phyloP scores from a whole-genome alignment of 2,329 filamentous ascomycete genomes.

The Aspergillus ibericus region DNA sequence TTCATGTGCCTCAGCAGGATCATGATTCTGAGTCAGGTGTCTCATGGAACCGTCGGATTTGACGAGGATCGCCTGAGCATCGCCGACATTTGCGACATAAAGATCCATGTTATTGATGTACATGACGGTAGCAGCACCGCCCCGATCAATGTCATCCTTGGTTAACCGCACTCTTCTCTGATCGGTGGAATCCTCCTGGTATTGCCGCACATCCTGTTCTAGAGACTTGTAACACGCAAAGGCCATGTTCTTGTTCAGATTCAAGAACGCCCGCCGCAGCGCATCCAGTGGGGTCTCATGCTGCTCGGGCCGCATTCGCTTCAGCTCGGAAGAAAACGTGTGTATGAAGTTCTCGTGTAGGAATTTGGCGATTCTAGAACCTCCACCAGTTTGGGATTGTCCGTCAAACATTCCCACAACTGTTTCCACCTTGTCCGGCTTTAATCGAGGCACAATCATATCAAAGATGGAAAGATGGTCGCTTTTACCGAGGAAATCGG shows the following conservation, averaged over 20 bases:
- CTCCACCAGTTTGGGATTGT: slow-evolving; percentile 80
- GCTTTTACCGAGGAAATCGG: slow-evolving; percentile 86
- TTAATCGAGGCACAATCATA: slow-evolving; percentile 88
- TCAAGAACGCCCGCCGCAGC: slow-evolving; percentile 79
- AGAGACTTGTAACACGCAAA: slow-evolving; percentile 77
- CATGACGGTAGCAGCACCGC: slow-evolving; percentile 86
- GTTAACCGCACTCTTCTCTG: slow-evolving; percentile 68
- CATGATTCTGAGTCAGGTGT: slow-evolving; percentile 86
- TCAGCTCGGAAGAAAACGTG: slow-evolving; percentile 79
- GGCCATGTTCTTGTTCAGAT: slow-evolving; percentile 90
- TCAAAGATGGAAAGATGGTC: slow-evolving; percentile 96
- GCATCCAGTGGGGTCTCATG: slow-evolving; percentile 80
- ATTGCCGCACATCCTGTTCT: slow-evolving; percentile 60
- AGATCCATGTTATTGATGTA: slow-evolving; percentile 89
- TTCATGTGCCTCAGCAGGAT: slow-evolving; percentile 82
- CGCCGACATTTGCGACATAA: slow-evolving; percentile 91
- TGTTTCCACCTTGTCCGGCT: slow-evolving; percentile 84
- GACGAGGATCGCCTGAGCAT: slow-evolving; percentile 93
- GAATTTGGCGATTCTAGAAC: slow-evolving; percentile 94
- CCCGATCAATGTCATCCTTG: slow-evolving; percentile 85
- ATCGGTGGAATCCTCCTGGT: slow-evolving; percentile 69
- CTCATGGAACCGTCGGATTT: slow-evolving; percentile 81
- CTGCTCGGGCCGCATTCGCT: slow-evolving; percentile 64
- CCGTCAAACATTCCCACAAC: slow-evolving; percentile 96
- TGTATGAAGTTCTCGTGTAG: slow-evolving; percentile 92